Evolutionary conservation across 352 stramenopile species (phyloP), one percentile per base, ranked within the genome.

Genomic region (Bremia lactucae): DNA sequence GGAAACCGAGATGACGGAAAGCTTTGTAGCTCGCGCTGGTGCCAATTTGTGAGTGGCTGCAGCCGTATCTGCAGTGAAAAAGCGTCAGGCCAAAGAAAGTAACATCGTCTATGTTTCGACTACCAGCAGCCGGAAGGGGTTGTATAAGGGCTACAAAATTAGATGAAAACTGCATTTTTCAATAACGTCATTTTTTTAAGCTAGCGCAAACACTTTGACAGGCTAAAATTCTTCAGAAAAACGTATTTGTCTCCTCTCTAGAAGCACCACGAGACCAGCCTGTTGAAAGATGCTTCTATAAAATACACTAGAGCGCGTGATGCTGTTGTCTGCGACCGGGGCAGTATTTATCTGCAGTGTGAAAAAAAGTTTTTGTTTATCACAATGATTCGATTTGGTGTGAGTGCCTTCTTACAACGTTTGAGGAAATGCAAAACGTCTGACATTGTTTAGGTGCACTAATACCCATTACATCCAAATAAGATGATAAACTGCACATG

Each of bases 381-480:
- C 31, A 65, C 68, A 24, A 85, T 81, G 42, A 74, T 80, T 10
- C 69, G 67, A 26, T 72, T 61, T 0, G 72, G 59, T 6, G 50
- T 70, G 6, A 85, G 58, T n/a, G 68, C 65, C n/a, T 52, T 44
- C 42, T 79, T 77, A 63, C 88, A 97, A 38, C 90, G 63, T 49
- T 79, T 73, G 21, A 98, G 62, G 52, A 97, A 97, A 19, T 62
- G 49, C 28, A 98, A 73, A 23, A 96, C 86, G 62, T 98, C 94
- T n/a, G 11, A 87, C 51, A 64, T 98, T 94, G 1, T 87, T 97
- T 23, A 98, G 65, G 63, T 98, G 95, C 24, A 85, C 81, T 10
- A 96, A 74, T 31, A 96, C 87, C 95, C 95, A 98, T 65, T 98
- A 94, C 50, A 97, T 84, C 92, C 94, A 98, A 50, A 98, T 88